Evolutionary conservation across 179 eudicot species (phyloP), one percentile per base, ranked within the genome.

Genomic region (Beta lomatogona): DNA sequence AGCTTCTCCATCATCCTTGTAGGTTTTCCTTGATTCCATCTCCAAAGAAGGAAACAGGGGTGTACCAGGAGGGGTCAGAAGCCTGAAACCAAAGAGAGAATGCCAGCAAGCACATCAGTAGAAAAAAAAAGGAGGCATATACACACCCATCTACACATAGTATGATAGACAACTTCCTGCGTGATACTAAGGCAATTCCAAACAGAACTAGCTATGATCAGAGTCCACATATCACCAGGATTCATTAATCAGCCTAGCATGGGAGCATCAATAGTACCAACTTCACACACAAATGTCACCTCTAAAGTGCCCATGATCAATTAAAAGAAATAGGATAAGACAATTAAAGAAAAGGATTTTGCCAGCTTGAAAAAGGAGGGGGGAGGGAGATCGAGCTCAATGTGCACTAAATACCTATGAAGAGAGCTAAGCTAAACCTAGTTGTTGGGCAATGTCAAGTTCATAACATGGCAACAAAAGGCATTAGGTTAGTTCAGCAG

Each of bases 21-120:
- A 89, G 67, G 88, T 84, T 84, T 88, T 90, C 75, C 93, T 91
- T 22, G 97, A 88, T 73, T 92, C 99, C 96, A 88, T 90, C 86
- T 96, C 99, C 84, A 96, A 81, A 59, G 98, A 90, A 86, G 99
- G 98, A 80, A 94, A 96, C 75, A 94, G 97, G 78, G 99, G 99
- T 81, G 99, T 96, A 25, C 99, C 99, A 68, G 99, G 98, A 80
- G 98, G 99, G 5, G 99, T 91, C 80, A 96, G 86, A 82, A 96
- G 99, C 99, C 99, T 96, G 93, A 87, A 90, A 81, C 77, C 78
- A 52, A 81, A 8, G 80, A 73, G 25, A 59, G 41, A 80, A 48
- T 22, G 54, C 52, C 50, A 7, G 21, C 77, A 73, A 76, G 73
- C 25, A 76, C n/a, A 31, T 6, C 36, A 57, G 46, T 21, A 8